Evolutionary conservation across 2,329 filamentous ascomycete species (phyloP), one percentile per base, ranked within the genome.

Genomic region (Trichoderma afroharzianum): DNA sequence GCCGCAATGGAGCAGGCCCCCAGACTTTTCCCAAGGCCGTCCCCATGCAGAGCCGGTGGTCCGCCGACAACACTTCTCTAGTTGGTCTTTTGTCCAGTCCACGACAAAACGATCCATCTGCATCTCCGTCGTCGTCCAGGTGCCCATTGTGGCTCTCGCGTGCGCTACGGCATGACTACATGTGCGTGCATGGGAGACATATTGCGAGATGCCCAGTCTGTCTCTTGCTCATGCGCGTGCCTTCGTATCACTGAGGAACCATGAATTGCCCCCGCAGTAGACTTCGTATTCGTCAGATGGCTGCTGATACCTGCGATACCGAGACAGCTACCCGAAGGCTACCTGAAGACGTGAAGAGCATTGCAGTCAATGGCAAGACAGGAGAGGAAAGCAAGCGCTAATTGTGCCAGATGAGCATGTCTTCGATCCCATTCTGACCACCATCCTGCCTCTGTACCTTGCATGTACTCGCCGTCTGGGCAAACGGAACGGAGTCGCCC

Each of bases 201-300:
- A 24, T 70, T 70, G 68, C 55, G 67, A 69, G 67, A 69, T 69
- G 67, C 67, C 67, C 57, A 69, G 55, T 69, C 67, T 36, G 67
- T 69, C 67, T 53, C n/a, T 62, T 43, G 15, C 18, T 63, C 32
- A 68, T 68, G 63, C 70, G 55, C 43, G 63, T 28, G 58, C 24
- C 70, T 71, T 71, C 70, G 70, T 71, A 71, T 71, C 70, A 57
- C 59, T 57, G 63, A 68, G 50, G 63, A 71, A 71, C 70, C 70
- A 71, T 68, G 57, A 53, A 68, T 47, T 55, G 70, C 28, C 70
- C 70, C 70, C 70, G 70, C 70, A 71, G 70, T 68, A 71, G 70
- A 71, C 70, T 71, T 71, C 70, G 70, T 71, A 71, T 71, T 71
- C 70, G 63, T 68, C 70, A 71, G 63, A 57, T 58, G 47, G 70